Evolutionary conservation across 163 green algal genomes (phyloP).

Genomic region (Trebouxia gelatinosa): DNA sequence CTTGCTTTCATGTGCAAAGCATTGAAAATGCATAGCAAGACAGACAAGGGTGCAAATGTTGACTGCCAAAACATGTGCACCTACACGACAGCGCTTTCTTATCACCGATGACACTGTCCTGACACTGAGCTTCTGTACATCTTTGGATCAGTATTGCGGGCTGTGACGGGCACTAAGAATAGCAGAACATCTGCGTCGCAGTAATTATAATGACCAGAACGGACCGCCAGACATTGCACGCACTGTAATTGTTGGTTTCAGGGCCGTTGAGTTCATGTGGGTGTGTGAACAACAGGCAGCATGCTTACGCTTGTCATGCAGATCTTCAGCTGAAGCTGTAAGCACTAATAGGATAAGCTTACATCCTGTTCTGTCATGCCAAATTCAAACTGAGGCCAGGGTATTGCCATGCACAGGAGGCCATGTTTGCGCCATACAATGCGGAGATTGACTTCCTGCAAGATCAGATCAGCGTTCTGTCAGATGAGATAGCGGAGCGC

Average conservation of each 20-base stretch:
- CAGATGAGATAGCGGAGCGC: slow-evolving; percentile 42
- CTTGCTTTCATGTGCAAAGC: not conserved
- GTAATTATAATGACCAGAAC: too few species aligned
- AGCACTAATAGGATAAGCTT: not conserved
- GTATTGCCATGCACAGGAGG: slow-evolving; percentile 14
- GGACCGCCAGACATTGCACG: too few species aligned
- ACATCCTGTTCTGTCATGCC: not conserved
- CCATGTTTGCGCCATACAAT: slow-evolving; percentile 21
- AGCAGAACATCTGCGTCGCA: too few species aligned
- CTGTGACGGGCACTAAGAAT: too few species aligned
- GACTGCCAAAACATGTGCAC: not conserved
- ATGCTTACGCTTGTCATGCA: not conserved
- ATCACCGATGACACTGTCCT: too few species aligned
- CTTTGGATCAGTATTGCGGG: too few species aligned
- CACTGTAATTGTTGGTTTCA: too few species aligned
- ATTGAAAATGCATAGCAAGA: not conserved
- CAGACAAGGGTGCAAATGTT: not conserved
- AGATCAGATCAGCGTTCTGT: slow-evolving; percentile 38
- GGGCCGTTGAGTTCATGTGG: too few species aligned
- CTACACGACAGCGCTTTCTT: too few species aligned
- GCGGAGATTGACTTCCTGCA: slow-evolving; percentile 43
- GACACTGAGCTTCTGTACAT: too few species aligned
- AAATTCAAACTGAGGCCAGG: not conserved
- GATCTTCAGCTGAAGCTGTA: not conserved
- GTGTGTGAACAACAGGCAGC: not conserved